Percentiles rank a stretch among this genome's conserved stretches.
Evolutionary conservation across 2,329 filamentous ascomycete species (phyloP).

Genomic region (Pezizomycotina sp.): DNA sequence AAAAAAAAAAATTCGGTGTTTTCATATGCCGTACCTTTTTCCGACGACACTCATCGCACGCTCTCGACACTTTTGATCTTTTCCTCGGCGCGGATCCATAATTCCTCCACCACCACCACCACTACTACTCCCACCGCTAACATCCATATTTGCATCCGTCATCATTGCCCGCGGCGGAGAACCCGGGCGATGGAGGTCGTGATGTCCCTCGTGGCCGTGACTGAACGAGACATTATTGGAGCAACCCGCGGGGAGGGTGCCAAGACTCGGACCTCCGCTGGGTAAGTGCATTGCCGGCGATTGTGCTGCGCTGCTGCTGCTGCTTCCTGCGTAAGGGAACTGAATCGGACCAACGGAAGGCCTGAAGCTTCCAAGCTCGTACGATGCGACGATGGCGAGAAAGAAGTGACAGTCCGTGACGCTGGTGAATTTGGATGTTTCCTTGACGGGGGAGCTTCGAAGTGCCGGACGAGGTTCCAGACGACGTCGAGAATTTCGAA

Average conservation of each 20-base stretch:
- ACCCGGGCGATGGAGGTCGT: constrained; percentile 27
- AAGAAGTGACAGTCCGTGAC: constrained; percentile 28
- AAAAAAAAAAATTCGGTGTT: no score
- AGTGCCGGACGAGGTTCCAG: no score
- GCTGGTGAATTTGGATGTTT: constrained; percentile 24
- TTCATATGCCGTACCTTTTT: constrained; percentile 45
- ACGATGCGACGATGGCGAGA: not conserved
- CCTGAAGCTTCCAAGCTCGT: not conserved
- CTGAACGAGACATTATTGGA: constrained; percentile 20
- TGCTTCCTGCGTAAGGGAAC: constrained; percentile 25
- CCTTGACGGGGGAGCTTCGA: constrained; percentile 30
- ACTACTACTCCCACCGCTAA: constrained; percentile 36
- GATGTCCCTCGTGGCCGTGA: constrained; percentile 26
- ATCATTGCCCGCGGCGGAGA: constrained; percentile 29
- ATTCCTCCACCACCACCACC: constrained; percentile 42
- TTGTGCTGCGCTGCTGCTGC: constrained; percentile 24
- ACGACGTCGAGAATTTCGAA: no score
- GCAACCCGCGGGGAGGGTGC: not conserved
- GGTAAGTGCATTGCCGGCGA: constrained; percentile 10
- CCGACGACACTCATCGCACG: constrained; percentile 73
- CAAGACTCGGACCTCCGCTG: not conserved
- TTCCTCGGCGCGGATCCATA: constrained; percentile 58
- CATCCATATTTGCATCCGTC: constrained; percentile 35
- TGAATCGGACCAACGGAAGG: not conserved
- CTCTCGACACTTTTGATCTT: constrained; percentile 70